Evolutionary conservation across 2,329 filamentous ascomycete genomes (phyloP), one percentile per base, ranked within the genome.

Genomic region (Curvularia spicifera): DNA sequence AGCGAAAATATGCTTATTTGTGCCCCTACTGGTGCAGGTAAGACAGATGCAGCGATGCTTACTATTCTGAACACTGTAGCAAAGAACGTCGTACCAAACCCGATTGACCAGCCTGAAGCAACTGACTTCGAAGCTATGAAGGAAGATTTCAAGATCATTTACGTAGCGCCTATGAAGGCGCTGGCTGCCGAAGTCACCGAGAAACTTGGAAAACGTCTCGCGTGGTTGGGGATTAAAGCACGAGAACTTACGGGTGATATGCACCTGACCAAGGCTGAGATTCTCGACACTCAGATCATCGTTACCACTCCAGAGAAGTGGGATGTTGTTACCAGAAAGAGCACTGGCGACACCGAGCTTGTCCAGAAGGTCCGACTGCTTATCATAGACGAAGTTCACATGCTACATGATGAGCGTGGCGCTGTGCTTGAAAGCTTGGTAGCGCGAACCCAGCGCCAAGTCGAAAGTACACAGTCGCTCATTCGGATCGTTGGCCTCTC

Each of bases 1-100:
- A 97, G 88, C 71, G 95, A 99, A 78, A 99, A 99, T 68, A 97
- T 99, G 94, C 86, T 99, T 51, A 96, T 99, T 59, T 99, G 95
- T 77, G 95, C 95, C 22, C 95, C 95, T 4, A 99, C 95, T 53
- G 95, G 95, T 86, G 93, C 93, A 60, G 95, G 95, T 87, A 99
- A 99, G 84, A 99, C 95, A 1, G 95, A 99, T 78, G 95, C 94
- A 29, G 96, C 95, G 8, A 96, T 99, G 93, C 84, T 99, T 66
- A 95, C 96, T 0, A 92, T 99, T 57, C 82, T 99, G 57, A 96
- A 97, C 74, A 90, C 91, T 0, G 88, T 99, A 56, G 88, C 91
- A 1, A 93, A 96, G 74, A 94, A 98, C 70, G 85, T 91, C 24
- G 82, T 84, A 0, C 94, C 95, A 0, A 93, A 87, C 65, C 94